A percentile compares a stretch with the other conserved stretches of the same genome.
Conservation (phyloP, 116 monocot genomes). For the Iris pallida region DNA sequence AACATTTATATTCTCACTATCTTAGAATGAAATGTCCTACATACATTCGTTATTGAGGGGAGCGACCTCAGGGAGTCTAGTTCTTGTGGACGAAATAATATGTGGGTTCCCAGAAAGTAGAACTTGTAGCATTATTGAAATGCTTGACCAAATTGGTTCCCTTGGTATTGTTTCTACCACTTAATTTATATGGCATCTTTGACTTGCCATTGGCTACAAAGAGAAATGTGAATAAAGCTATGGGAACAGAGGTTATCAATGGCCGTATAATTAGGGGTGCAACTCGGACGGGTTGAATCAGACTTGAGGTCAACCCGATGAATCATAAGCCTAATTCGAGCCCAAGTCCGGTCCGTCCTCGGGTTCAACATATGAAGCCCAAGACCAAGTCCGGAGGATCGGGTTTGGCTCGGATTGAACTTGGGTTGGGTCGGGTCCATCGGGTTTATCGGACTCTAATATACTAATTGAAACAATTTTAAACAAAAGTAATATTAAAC, state of each 20-base stretch:
- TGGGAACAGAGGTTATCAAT: slow-evolving; percentile 61
- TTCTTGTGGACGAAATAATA: slow-evolving; percentile 93
- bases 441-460: no score
- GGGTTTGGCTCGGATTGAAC: no score
- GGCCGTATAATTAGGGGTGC: no score
- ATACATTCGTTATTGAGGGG: slow-evolving; percentile 53
- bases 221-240: slow-evolving; percentile 62
- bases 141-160: slow-evolving; percentile 70
- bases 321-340: no score
- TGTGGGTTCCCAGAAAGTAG: slow-evolving; percentile 97
- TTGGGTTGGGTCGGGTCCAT: no score
- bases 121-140: slow-evolving; percentile 89
- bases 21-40: slow-evolving; percentile 99
- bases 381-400: no score
- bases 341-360: no score
- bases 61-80: slow-evolving; percentile 56
- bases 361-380: no score
- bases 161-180: slow-evolving; percentile 93
- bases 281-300: no score
- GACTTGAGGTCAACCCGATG: no score
- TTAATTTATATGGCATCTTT: slow-evolving; percentile 93
- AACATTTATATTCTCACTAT: not conserved
- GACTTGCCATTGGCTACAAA: slow-evolving; percentile 63
- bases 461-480: no score
- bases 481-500: no score